Evolutionary conservation across 2,329 filamentous ascomycete species (phyloP), one percentile per base, ranked within the genome.

Genomic region (Catunica adiposa): DNA sequence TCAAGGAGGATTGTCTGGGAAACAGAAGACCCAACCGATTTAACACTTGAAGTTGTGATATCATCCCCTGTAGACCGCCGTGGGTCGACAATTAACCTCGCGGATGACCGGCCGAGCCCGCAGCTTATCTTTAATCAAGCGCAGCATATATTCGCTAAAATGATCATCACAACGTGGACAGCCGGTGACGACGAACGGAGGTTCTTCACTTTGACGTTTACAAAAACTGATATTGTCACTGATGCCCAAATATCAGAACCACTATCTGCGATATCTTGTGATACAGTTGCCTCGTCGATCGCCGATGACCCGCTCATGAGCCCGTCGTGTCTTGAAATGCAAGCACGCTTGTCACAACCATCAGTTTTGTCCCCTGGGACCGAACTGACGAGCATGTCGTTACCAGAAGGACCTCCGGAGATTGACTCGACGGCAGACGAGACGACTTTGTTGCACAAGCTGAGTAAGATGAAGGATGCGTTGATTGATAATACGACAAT

Each of bases 151-250:
- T 78, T 78, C 60, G 82, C 84, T 22, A 83, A 82, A 60, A 86
- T 89, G 82, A 86, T 88, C 50, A 78, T 89, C 22, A 84, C 81
- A 0, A 77, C 86, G 5, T 89, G 84, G 82, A 75, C 79, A 2
- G n/a, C 47, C 58, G 71, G 77, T n/a, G 77, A 84, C 40, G 78
- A 84, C 44, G 73, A 75, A 20, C 76, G 82, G 61, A 78, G 75
- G 8, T 88, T 83, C 66, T 89, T 81, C 63, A 88, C 83, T 1
- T 69, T 89, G 57, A 86, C 83, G 0, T 89, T 89, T 59, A 89
- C 84, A 9, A 80, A 75, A 59, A 75, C 78, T 71, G 0, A 64
- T 66, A 0, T 56, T 66, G 1, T 63, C 69, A 0, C 62, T 65
- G 0, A 61, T 69, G 20, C 44, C 8, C 34, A 51, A 2, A 7